phyloP scores from a whole-genome alignment of 345 rosid species.

The Theobroma cacao region DNA sequence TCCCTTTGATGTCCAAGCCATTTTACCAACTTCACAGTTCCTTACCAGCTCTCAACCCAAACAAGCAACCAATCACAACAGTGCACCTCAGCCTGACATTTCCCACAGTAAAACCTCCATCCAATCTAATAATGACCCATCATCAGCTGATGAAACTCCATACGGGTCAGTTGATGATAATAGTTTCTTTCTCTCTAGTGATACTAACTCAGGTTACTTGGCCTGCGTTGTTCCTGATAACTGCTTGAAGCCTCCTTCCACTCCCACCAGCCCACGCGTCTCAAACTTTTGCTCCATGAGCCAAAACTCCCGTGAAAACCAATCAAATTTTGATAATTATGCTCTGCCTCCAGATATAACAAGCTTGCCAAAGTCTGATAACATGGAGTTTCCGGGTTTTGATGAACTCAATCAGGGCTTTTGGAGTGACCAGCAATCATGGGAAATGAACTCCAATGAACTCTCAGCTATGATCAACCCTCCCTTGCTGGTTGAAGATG shows the following conservation, averaged over 20 bases:
- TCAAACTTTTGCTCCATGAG: slow-evolving; percentile 14
- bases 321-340: slow-evolving; percentile 11
- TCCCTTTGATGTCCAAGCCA: slow-evolving; percentile 49
- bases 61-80: slow-evolving; percentile 10
- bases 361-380: neutral
- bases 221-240: slow-evolving; percentile 89
- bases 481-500: slow-evolving; percentile 34
- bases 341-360: slow-evolving; percentile 15
- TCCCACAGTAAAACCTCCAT: neutral
- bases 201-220: slow-evolving; percentile 78
- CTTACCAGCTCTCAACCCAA: slow-evolving; percentile 14
- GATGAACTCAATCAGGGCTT: slow-evolving; percentile 24
- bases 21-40: slow-evolving; percentile 35
- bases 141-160: slow-evolving; percentile 9
- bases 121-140: slow-evolving; percentile 22
- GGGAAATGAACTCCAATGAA: slow-evolving; percentile 52
- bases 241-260: slow-evolving; percentile 78
- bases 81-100: slow-evolving; percentile 27
- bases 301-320: slow-evolving; percentile 15
- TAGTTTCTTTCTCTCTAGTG: slow-evolving; percentile 42
- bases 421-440: slow-evolving; percentile 33
- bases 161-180: slow-evolving; percentile 34
- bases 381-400: slow-evolving; percentile 18
- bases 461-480: slow-evolving; percentile 51
- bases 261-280: slow-evolving; percentile 18